Conservation (phyloP, 768 basidiomycete species). For the Russula sp. region DNA sequence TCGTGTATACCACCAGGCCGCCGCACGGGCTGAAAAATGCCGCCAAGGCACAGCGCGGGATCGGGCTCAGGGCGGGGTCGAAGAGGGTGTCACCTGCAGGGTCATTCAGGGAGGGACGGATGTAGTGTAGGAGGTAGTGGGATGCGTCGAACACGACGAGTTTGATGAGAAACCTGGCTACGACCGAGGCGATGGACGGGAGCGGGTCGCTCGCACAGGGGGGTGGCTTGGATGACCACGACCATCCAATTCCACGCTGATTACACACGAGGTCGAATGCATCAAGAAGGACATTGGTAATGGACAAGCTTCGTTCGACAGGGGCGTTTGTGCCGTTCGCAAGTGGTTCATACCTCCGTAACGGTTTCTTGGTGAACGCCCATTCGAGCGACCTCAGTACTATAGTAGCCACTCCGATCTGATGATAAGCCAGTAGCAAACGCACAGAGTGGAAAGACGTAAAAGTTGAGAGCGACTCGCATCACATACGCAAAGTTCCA, state of each 20-base stretch:
- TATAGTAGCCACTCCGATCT: constrained; percentile 4
- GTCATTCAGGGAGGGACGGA: constrained; percentile 1
- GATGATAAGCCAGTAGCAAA: neutral
- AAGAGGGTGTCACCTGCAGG: constrained; percentile 7
- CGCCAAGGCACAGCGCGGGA: neutral
- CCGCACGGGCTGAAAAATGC: constrained; percentile 4
- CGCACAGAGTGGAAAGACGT: too few species aligned
- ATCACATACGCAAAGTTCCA: constrained; percentile 13
- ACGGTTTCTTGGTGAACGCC: too few species aligned
- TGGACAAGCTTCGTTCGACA: too few species aligned
- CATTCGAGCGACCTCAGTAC: constrained; percentile 2
- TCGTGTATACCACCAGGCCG: constrained; percentile 15
- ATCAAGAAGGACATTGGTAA: constrained; percentile 1
- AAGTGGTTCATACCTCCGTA: too few species aligned
- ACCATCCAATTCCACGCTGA: constrained; percentile 20
- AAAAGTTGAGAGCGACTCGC: neutral
- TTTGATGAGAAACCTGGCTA: neutral
- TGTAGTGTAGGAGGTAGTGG: neutral
- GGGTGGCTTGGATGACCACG: constrained; percentile 14
- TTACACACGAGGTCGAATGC: constrained; percentile 14
- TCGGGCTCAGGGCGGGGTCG: neutral
- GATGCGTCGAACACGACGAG: constrained; percentile 1
- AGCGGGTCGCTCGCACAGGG: neutral
- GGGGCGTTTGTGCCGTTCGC: too few species aligned
- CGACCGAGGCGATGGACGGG: neutral